Evolutionary conservation across 2,329 filamentous ascomycete species (phyloP).

Genomic region (Dothidotthia symphoricarpi): DNA sequence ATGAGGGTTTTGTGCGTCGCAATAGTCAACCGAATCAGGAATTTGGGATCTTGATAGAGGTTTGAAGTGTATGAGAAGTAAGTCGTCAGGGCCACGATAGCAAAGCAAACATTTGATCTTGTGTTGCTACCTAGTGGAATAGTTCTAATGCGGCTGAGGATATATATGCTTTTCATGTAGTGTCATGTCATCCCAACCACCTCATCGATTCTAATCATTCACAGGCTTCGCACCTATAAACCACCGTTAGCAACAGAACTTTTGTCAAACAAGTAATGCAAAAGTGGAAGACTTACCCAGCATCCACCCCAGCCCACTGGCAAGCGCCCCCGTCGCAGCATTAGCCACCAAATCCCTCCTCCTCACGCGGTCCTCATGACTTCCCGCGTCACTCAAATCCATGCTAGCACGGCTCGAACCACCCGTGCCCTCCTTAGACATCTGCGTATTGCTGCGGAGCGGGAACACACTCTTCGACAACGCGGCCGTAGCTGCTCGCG

Average conservation of each 20-base stretch:
- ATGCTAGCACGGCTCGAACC: constrained; percentile 26
- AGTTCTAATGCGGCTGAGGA: too few relatives aligned
- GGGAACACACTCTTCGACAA: constrained; percentile 51
- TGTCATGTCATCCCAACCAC: too few relatives aligned
- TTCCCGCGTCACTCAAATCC: constrained; percentile 40
- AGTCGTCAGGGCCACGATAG: too few relatives aligned
- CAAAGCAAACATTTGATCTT: too few relatives aligned
- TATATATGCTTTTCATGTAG: too few relatives aligned
- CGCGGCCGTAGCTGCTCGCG: constrained; percentile 50
- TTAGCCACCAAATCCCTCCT: constrained; percentile 72
- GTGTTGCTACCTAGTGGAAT: too few relatives aligned
- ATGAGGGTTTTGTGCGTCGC: too few relatives aligned
- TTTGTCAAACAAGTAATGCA: not conserved
- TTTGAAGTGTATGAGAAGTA: too few relatives aligned
- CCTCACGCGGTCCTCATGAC: constrained; percentile 50
- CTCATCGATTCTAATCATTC: constrained; percentile 14
- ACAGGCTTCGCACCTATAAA: constrained; percentile 31
- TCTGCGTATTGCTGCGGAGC: constrained; percentile 27
- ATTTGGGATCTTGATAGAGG: too few relatives aligned
- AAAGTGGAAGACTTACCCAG: constrained; percentile 46
- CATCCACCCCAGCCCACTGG: constrained; percentile 64
- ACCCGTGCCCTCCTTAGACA: constrained; percentile 9
- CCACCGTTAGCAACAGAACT: constrained; percentile 4
- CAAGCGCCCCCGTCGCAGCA: constrained; percentile 62
- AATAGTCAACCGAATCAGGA: too few relatives aligned